Evolutionary conservation across 2,329 filamentous ascomycete genomes (phyloP).

Genomic region (Aspergillus proliferans): DNA sequence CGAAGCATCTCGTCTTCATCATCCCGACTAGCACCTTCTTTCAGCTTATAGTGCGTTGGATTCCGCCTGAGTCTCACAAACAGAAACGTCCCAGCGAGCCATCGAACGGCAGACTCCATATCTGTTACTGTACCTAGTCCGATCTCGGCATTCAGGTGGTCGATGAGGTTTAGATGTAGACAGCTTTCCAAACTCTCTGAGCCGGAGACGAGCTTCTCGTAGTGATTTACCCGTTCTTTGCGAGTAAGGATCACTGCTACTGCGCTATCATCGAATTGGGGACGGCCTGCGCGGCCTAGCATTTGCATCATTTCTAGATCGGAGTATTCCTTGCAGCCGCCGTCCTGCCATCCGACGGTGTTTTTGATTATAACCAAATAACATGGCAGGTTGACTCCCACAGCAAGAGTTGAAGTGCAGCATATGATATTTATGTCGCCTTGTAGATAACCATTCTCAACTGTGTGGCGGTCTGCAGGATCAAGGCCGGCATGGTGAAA

Average conservation of each 20-base stretch:
- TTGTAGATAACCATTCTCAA: constrained; percentile 63
- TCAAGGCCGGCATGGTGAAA: constrained; percentile 78
- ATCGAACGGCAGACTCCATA: constrained; percentile 59
- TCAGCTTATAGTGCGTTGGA: constrained; percentile 63
- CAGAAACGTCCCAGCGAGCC: constrained; percentile 73
- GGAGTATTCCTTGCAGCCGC: constrained; percentile 62
- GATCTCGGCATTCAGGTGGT: constrained; percentile 80
- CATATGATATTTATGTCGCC: constrained; percentile 76
- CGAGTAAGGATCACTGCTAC: constrained; percentile 74
- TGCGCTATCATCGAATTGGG: constrained; percentile 73
- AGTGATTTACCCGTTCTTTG: constrained; percentile 56
- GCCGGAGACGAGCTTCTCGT: constrained; percentile 68
- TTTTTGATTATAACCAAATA: constrained; percentile 80
- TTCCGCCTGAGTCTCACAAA: constrained; percentile 68
- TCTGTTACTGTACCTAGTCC: constrained; percentile 66
- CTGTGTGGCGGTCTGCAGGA: constrained; percentile 53
- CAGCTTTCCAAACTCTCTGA: constrained; percentile 69
- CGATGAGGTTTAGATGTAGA: constrained; percentile 70
- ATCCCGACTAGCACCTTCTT: constrained; percentile 44
- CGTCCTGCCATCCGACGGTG: constrained; percentile 60
- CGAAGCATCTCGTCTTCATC: constrained; percentile 60
- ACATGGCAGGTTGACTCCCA: constrained; percentile 77
- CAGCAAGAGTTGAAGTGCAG: constrained; percentile 77
- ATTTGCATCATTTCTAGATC: constrained; percentile 88
- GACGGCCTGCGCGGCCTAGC: constrained; percentile 75